Conservation (phyloP, 495 filamentous ascomycete genomes). For the Achaetomiella virescens region DNA sequence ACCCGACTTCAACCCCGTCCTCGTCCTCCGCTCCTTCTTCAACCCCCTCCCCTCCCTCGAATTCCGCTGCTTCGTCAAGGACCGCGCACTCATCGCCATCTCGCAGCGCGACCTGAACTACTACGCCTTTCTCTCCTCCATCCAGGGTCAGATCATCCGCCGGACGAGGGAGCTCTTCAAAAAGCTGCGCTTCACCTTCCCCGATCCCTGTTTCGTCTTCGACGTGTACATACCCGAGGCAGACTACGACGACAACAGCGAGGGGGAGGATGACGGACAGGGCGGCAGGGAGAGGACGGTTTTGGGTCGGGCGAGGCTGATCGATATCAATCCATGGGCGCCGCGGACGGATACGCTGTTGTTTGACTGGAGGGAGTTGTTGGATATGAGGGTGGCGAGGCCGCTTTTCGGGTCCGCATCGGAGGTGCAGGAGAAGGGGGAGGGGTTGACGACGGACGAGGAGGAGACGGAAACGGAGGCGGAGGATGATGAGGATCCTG, state of each 20-base stretch:
- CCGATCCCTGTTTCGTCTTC: slow-evolving; percentile 77
- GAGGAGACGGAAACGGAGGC: slow-evolving; percentile 40
- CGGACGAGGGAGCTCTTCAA: slow-evolving; percentile 68
- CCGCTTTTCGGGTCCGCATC: slow-evolving; percentile 36
- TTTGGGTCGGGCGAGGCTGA: slow-evolving; percentile 62
- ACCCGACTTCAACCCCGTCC: slow-evolving; percentile 36
- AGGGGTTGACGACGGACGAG: slow-evolving; percentile 12
- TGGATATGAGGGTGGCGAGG: slow-evolving; percentile 58
- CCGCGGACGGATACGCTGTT: slow-evolving; percentile 79
- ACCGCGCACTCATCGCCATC: slow-evolving; percentile 69
- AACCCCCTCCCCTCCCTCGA: slow-evolving; percentile 84
- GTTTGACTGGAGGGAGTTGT: slow-evolving; percentile 85
- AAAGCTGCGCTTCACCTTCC: slow-evolving; percentile 67
- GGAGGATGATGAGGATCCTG: slow-evolving; percentile 59
- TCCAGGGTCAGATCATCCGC: slow-evolving; percentile 55
- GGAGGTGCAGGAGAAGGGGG: slow-evolving; percentile 34
- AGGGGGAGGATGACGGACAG: slow-evolving; percentile 37
- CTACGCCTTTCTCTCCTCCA: slow-evolving; percentile 69
- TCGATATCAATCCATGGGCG: slow-evolving; percentile 97
- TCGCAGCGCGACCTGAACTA: slow-evolving; percentile 86
- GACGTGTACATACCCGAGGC: slow-evolving; percentile 86
- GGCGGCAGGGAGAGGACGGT: slow-evolving; percentile 6
- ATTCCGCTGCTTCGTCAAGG: slow-evolving; percentile 89
- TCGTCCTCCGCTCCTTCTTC: slow-evolving; percentile 82
- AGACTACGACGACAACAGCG: slow-evolving; percentile 38